A percentile compares a stretch with the other conserved stretches of the same genome.
Evolutionary conservation across 2,329 filamentous ascomycete genomes (phyloP).

Genomic region (Biscogniauxia sp.): DNA sequence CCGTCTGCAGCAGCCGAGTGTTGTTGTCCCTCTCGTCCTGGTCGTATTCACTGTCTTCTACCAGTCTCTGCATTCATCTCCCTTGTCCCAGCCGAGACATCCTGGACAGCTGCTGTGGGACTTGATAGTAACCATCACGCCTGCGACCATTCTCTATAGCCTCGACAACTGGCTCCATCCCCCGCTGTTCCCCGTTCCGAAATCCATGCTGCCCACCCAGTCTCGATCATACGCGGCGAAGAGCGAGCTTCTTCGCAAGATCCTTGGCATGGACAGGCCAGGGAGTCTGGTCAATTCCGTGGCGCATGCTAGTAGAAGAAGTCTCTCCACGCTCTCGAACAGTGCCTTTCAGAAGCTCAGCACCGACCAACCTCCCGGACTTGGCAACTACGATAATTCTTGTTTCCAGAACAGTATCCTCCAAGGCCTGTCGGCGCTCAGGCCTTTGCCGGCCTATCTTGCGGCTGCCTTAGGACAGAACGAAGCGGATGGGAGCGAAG

Average conservation of each 20-base stretch:
- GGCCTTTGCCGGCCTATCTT: slow-evolving; percentile 67
- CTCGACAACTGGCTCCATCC: slow-evolving; percentile 55
- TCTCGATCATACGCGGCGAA: slow-evolving; percentile 55
- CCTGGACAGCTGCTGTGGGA: slow-evolving; percentile 57
- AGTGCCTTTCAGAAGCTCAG: slow-evolving; percentile 40
- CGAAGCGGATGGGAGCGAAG: slow-evolving; percentile 25
- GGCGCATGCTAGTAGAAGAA: slow-evolving; percentile 56
- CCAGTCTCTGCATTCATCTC: slow-evolving; percentile 32
- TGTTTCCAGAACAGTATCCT: slow-evolving; percentile 98
- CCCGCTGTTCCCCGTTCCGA: slow-evolving; percentile 40
- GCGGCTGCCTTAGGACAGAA: slow-evolving; percentile 37
- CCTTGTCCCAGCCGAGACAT: slow-evolving; percentile 34
- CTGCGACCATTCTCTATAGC: slow-evolving; percentile 55
- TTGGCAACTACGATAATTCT: slow-evolving; percentile 92
- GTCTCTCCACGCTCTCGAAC: slow-evolving; percentile 52
- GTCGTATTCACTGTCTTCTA: slow-evolving; percentile 36
- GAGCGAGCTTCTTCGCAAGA: slow-evolving; percentile 60
- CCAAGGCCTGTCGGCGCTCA: slow-evolving; percentile 76
- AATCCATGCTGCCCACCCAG: slow-evolving; percentile 33
- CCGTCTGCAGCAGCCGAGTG: slow-evolving; percentile 35
- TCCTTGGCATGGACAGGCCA: slow-evolving; percentile 57
- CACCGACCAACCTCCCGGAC: slow-evolving; percentile 56
- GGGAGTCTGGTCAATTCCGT: slow-evolving; percentile 55
- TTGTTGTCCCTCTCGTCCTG: slow-evolving; percentile 35
- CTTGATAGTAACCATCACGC: slow-evolving; percentile 54